Percentiles rank a stretch among this genome's conserved stretches.
phyloP scores from a whole-genome alignment of 495 filamentous ascomycete genomes.

The Hyaloscypha bicolor region DNA sequence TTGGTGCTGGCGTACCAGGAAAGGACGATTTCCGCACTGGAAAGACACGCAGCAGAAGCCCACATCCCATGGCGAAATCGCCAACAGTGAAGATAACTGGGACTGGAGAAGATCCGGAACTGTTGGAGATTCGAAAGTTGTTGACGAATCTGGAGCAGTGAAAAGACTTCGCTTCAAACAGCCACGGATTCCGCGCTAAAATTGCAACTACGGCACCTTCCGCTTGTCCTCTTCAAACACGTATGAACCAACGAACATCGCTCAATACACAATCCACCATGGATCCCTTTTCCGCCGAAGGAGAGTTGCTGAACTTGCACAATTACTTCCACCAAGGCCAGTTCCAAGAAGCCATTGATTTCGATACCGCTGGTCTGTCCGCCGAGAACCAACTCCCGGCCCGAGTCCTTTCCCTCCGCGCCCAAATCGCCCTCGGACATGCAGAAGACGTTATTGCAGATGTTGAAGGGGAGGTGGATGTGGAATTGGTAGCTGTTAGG shows the following conservation, averaged over 20 bases:
- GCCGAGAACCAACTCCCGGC: conserved; percentile 75
- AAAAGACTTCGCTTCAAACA: neutral
- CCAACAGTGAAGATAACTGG: neutral
- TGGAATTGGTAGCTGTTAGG: conserved; percentile 78
- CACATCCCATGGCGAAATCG: neutral
- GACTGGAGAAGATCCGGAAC: neutral
- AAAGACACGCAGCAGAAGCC: neutral
- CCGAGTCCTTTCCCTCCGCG: conserved; percentile 77
- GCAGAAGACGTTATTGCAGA: conserved; percentile 69
- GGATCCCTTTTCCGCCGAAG: conserved; percentile 95
- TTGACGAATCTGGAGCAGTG: neutral
- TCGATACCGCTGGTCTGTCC: conserved; percentile 74
- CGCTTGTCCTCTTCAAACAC: conserved; percentile 18
- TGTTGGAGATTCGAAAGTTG: neutral
- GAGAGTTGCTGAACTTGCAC: conserved; percentile 94
- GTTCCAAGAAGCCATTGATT: conserved; percentile 80
- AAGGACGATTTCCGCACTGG: neutral
- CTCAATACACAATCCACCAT: conserved; percentile 44
- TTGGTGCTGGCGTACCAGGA: too few relatives aligned
- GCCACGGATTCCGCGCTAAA: conserved; percentile 3
- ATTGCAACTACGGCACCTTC: neutral
- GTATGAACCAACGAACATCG: conserved; percentile 6
- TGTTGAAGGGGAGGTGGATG: conserved; percentile 63
- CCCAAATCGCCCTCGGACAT: conserved; percentile 79
- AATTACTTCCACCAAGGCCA: conserved; percentile 93